Conservation (phyloP, 345 rosid species). For the Psidium friedrichsthalianum region DNA sequence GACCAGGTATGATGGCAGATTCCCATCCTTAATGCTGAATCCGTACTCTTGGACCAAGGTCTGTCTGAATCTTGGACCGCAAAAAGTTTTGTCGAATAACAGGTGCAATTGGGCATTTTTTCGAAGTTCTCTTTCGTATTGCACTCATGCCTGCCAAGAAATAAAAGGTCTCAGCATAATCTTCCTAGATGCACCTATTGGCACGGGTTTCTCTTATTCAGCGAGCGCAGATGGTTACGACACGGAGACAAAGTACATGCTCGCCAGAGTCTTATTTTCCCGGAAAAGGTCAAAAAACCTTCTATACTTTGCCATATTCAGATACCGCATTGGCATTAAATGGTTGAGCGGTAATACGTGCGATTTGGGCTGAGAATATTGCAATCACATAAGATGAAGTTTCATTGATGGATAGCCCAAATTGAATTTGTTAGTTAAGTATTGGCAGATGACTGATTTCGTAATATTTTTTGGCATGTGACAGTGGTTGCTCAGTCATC, state of each 20-base stretch:
- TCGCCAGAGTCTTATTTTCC: constrained; percentile 5
- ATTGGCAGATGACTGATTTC: not conserved
- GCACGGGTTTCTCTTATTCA: constrained; percentile 25
- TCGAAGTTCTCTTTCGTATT: not conserved
- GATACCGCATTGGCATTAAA: not conserved
- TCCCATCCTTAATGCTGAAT: constrained; percentile 9
- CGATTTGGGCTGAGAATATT: not conserved
- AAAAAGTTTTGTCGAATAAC: not conserved
- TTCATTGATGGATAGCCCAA: not conserved
- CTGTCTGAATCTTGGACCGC: not conserved
- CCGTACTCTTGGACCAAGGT: constrained; percentile 30
- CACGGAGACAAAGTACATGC: constrained; percentile 13
- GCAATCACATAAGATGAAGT: not conserved
- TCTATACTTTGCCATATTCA: not conserved
- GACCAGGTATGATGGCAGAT: constrained; percentile 5
- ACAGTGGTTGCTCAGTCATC: constrained; percentile 24
- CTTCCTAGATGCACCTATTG: constrained; percentile 24
- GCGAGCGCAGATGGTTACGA: not conserved
- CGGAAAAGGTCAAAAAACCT: constrained; percentile 10
- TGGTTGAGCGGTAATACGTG: not conserved
- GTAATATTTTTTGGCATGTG: not conserved
- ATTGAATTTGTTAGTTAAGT: not conserved
- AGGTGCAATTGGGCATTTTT: not conserved
- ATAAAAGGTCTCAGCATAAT: constrained; percentile 23
- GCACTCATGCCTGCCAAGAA: not conserved